Base-by-base conservation (phyloP, 2,329 filamentous ascomycete genomes). In the Calonectria leucothoes region DNA sequence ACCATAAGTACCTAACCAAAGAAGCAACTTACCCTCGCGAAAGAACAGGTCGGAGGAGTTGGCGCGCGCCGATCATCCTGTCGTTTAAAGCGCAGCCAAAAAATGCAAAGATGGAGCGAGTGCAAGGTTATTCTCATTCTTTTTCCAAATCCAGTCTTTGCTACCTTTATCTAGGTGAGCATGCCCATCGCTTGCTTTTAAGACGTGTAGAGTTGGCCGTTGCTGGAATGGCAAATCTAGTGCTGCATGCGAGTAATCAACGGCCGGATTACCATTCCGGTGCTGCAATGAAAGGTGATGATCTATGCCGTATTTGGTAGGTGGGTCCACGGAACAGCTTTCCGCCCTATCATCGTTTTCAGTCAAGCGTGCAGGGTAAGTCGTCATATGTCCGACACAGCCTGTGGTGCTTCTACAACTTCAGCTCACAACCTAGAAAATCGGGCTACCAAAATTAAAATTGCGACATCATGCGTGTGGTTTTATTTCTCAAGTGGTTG, bases 211-310 rank as follows among this genome's bases (percentile, higher is more conserved):
- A 10, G 23, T 25, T 11, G 11, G n/a, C 23, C 23, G n/a, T 33
- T 8, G 7, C n/a, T 23, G 33, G 23, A 59, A 59, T 25, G 23
- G 6, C 14, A 4, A 27, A 14, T 35, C 52, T 12, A 33, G 29
- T 12, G 5, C 11, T 57, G 20, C 15, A n/a, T 23, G 10, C 14
- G 20, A 31, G 23, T 12, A 45, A 12, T 11, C 1, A 11, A 11
- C 42, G 10, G 17, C n/a, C 33, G 55, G 55, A 20, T 59, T 59
- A 12, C 3, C 20, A 23, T 59, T 37, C 52, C 52, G 55, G 6
- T 4, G 15, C 6, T 4, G 0, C 15, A 3, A 27, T 29, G 12
- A 6, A 31, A 7, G 5, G 11, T 0, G 10, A 3, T 23, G 14
- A 15, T 23, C n/a, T 59, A 59, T 39, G 4, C 55, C n/a, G 6